phyloP scores from a whole-genome alignment of 495 filamentous ascomycete genomes.

The Aspergillus haitiensis region DNA sequence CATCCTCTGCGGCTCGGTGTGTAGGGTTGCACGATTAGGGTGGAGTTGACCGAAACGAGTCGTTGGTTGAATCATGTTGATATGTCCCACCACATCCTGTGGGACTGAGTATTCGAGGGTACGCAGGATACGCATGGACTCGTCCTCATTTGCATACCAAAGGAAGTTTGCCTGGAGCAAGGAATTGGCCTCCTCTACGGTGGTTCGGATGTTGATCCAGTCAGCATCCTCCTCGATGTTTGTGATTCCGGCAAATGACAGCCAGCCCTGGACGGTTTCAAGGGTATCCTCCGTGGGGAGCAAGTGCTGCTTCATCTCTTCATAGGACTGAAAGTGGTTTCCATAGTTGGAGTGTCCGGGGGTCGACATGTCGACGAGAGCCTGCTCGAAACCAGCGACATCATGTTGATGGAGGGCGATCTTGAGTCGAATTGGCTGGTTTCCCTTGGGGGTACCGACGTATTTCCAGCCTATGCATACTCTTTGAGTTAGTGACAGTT shows the following conservation, averaged over 20 bases:
- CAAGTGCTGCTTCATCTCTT: conserved; percentile 57
- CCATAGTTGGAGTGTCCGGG: conserved; percentile 63
- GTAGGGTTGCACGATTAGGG: conserved; percentile 36
- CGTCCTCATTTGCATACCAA: conserved; percentile 48
- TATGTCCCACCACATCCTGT: conserved; percentile 42
- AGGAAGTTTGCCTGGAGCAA: conserved; percentile 59
- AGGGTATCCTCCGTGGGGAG: conserved; percentile 51
- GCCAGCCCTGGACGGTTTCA: conserved; percentile 49
- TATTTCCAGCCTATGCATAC: conserved; percentile 39
- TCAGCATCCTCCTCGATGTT: conserved; percentile 57
- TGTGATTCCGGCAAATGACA: conserved; percentile 46
- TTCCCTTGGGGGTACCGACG: conserved; percentile 29
- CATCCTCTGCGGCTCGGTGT: conserved; percentile 28
- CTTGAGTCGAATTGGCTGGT: conserved; percentile 41
- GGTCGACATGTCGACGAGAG: conserved; percentile 58
- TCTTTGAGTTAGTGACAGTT: background rate
- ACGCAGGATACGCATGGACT: conserved; percentile 49
- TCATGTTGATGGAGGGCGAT: conserved; percentile 59
- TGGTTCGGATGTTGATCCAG: conserved; percentile 59
- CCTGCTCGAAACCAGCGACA: conserved; percentile 58
- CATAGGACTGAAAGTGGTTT: conserved; percentile 55
- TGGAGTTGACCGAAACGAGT: conserved; percentile 55
- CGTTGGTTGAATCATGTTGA: conserved; percentile 58
- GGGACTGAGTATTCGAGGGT: conserved; percentile 63
- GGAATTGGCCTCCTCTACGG: conserved; percentile 53